Base-by-base conservation (phyloP, 176 grass and related monocot species). In the Carex parvula region DNA sequence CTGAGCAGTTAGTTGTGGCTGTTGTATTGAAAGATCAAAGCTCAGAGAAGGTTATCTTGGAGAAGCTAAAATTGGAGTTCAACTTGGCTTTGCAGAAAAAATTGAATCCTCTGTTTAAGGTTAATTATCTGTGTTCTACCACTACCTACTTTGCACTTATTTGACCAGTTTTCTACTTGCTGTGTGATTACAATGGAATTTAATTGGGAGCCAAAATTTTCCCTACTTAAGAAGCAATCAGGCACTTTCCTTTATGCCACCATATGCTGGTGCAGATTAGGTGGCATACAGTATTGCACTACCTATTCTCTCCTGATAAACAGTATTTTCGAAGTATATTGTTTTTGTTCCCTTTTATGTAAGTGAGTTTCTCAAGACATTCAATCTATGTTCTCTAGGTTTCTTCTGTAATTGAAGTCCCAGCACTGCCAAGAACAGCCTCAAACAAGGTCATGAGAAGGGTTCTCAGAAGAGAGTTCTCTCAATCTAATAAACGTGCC, bases 391-490 rank as follows among this genome's bases (percentile, higher is more conserved):
- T 55, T 46, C 26, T 61, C 58, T 88, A 98, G 95, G 96, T 98
- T 88, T 95, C 93, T 9, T 92, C 88, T 11, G 91, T 98, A 4
- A 60, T 93, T 0, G 83, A 67, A 5, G 85, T 98, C 8, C 82
- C 96, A 37, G 89, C 85, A 0, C 93, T 98, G 62, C 96, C 96
- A 4, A 82, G 96, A 89, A 98, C 96, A 3, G 89, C 96, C 48
- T 98, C 96, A 0, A 98, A 98, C 63, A 98, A 98, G 74, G 93
- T 95, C 58, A 98, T 98, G 93, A 93, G 96, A 78, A 91, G 96
- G 84, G 88, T 95, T 84, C 83, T 98, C 22, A 85, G 96, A 32
- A 89, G 90, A 65, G 93, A 98, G 69, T 88, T 98, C 29, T 85
- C 83, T 60, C 84, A 91, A 26, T n/a, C 75, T 63, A 71, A 88